Percentiles rank a stretch among this genome's conserved stretches.
Conservation (phyloP, 371 early-diverging fungal genomes). For the Funneliformis caledonium region DNA sequence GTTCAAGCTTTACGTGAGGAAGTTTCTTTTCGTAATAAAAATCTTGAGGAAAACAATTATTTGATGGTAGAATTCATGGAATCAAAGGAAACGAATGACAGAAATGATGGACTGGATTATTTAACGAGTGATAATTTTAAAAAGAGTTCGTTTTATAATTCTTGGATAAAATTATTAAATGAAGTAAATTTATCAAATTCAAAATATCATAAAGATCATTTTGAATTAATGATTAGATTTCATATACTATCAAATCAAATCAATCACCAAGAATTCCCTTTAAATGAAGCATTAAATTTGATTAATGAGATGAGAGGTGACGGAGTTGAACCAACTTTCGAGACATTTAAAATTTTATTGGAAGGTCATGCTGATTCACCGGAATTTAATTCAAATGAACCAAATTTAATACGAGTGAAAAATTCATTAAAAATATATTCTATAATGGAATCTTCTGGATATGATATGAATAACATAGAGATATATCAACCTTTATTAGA, state of each 20-base stretch:
- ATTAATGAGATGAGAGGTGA: slow-evolving; percentile 16
- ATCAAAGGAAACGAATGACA: background rate
- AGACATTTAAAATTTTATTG: slow-evolving; percentile 16
- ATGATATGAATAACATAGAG: slow-evolving; percentile 6
- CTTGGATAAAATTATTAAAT: slow-evolving; percentile 21
- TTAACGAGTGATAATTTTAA: background rate
- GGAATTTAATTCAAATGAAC: background rate
- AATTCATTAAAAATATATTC: slow-evolving; percentile 15
- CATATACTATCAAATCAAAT: slow-evolving; percentile 21
- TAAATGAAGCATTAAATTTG: background rate
- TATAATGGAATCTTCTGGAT: slow-evolving; percentile 29
- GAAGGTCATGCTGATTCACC: slow-evolving; percentile 18
- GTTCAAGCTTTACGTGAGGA: slow-evolving; percentile 1
- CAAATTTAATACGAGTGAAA: background rate
- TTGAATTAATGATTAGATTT: slow-evolving; percentile 17
- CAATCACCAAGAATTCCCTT: slow-evolving; percentile 11
- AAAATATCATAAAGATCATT: slow-evolving; percentile 9
- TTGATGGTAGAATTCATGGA: background rate
- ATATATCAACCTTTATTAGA: slow-evolving; percentile 21
- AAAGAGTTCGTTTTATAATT: slow-evolving; percentile 16
- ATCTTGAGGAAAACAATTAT: background rate
- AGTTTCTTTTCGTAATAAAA: background rate
- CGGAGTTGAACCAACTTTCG: slow-evolving; percentile 7
- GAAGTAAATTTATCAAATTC: background rate
- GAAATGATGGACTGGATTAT: background rate